Evolutionary conservation across 345 rosid species (phyloP).

Genomic region (Pelargonium nanum): DNA sequence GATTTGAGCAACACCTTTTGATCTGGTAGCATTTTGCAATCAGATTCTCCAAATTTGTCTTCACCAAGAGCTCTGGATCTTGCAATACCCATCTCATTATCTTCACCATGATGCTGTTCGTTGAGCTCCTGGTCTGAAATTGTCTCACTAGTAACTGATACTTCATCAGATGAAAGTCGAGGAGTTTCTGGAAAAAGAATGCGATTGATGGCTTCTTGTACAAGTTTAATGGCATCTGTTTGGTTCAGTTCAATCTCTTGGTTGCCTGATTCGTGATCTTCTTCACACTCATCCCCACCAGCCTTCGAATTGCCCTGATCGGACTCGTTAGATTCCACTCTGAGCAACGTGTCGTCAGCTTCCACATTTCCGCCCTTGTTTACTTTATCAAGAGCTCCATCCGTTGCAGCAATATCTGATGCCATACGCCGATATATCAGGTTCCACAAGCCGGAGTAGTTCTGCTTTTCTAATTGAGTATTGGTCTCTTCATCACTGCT

Average conservation of each 20-base stretch:
- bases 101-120: no score
- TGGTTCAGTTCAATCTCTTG: slow-evolving; percentile 30
- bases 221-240: slow-evolving; percentile 51
- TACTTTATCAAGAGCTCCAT: no score
- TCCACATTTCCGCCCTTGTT: no score
- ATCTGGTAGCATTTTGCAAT: background rate
- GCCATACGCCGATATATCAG: slow-evolving; percentile 69
- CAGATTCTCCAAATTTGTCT: background rate
- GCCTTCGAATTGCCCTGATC: slow-evolving; percentile 9
- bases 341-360: no score
- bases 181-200: slow-evolving; percentile 62
- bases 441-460: slow-evolving; percentile 51
- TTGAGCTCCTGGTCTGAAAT: slow-evolving; percentile 35
- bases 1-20: slow-evolving; percentile 13
- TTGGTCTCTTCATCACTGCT: slow-evolving; percentile 9
- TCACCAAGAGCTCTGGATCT: slow-evolving; percentile 12
- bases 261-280: slow-evolving; percentile 23
- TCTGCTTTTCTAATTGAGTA: slow-evolving; percentile 35
- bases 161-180: slow-evolving; percentile 45
- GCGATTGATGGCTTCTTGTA: slow-evolving; percentile 70
- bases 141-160: slow-evolving; percentile 25
- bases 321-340: no score
- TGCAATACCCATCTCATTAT: no score
- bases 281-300: slow-evolving; percentile 10
- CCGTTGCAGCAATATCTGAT: slow-evolving; percentile 34